Base-by-base conservation (phyloP, 192 early-diverging fungal species). In the Kickxella alabastrina region DNA sequence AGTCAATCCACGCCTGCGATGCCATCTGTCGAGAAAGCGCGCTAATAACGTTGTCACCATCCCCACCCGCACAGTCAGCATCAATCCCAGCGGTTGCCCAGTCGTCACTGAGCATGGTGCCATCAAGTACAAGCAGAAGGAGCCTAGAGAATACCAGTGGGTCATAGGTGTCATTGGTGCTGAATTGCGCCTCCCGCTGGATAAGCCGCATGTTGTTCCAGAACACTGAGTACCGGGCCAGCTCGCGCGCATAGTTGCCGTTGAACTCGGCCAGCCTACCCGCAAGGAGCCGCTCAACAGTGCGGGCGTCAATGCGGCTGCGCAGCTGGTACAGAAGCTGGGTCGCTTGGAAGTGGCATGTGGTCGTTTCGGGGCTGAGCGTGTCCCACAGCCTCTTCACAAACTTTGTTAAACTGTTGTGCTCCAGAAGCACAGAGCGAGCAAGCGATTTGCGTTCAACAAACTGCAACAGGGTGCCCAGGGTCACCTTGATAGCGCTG, bases 111-210 rank as follows among this genome's bases (percentile, higher is more conserved):
- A 43, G 49, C 23, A 37, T 38, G 0, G 62, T 48, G 35, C 42
- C 70, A 51, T 95, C 92, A 7, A 95, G 59, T 40, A 89, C 81
- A 7, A 95, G 51, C 52, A 92, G 86, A 72, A 92, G 79, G 3
- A 87, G 83, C 43, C 90, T 65, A 1, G 85, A 75, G 62, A 93
- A 93, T 1, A 76, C 65, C 26, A 79, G 41, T 0, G 59, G 47
- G 12, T 69, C 62, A 29, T 52, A 47, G 6, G 8, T 24, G 8
- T 24, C 34, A 13, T 15, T 38, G 2, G 41, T 26, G 50, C 22
- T 10, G 32, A 32, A 55, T 10, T 29, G 24, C 4, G 15, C 32
- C 25, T 48, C 47, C 6, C 52, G 29, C 34, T 60, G 62, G n/a
- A 61, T 49, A 10, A 49, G 18, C 3, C 59, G 56, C 52, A 75